phyloP scores from a whole-genome alignment of 331 rosid species.

The Saraca asoca region DNA sequence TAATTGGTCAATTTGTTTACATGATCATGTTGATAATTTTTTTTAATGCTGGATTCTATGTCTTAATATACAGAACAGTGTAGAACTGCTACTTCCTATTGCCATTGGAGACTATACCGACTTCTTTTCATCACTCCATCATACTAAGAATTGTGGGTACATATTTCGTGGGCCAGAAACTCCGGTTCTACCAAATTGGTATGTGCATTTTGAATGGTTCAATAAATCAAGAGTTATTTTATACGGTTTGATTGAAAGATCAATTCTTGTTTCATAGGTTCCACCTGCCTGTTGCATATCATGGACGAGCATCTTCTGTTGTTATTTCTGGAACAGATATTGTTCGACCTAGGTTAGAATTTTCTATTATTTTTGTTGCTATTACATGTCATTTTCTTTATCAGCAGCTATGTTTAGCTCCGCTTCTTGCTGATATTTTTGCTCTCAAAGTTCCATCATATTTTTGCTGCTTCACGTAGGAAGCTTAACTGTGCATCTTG shows the following conservation, averaged over 20 bases:
- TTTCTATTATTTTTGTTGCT: not conserved
- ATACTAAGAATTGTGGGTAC: slow-evolving; percentile 83
- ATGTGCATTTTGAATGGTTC: slow-evolving; percentile 21
- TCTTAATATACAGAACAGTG: slow-evolving; percentile 56
- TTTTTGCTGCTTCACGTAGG: slow-evolving; percentile 21
- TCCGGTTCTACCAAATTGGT: slow-evolving; percentile 76
- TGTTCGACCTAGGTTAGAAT: slow-evolving; percentile 71
- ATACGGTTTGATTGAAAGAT: slow-evolving; percentile 8
- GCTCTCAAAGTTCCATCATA: not conserved
- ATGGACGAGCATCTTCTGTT: slow-evolving; percentile 91
- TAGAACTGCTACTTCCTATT: slow-evolving; percentile 78
- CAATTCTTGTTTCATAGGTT: slow-evolving; percentile 54
- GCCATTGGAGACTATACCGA: slow-evolving; percentile 87
- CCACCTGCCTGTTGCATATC: slow-evolving; percentile 91
- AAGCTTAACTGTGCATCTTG: slow-evolving; percentile 23
- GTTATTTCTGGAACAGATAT: slow-evolving; percentile 87
- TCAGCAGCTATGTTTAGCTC: not conserved
- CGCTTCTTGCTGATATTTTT: slow-evolving; percentile 7
- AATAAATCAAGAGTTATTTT: slow-evolving; percentile 15
- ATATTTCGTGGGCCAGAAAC: slow-evolving; percentile 78
- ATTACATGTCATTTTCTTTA: not conserved
- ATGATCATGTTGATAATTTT: not conserved
- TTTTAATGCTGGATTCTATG: slow-evolving; percentile 21
- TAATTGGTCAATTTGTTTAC: slow-evolving; percentile 6
- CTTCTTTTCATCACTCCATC: slow-evolving; percentile 78